Conservation (phyloP, 2,329 filamentous ascomycete genomes). For the Lithohypha guttulata region DNA sequence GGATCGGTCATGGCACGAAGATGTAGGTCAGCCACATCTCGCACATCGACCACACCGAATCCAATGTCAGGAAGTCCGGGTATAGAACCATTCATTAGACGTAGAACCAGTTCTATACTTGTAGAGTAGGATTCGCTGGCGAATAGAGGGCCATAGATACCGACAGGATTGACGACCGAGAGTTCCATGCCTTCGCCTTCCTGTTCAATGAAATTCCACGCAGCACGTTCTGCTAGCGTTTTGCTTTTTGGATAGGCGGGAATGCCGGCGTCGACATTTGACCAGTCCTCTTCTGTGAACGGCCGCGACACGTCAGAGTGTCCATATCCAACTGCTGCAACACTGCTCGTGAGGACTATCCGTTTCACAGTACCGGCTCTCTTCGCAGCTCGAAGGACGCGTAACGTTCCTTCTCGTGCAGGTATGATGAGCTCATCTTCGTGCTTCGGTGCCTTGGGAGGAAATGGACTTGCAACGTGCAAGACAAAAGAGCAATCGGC, state of each 20-base stretch:
- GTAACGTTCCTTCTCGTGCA: constrained; percentile 26
- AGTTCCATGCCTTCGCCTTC: constrained; percentile 24
- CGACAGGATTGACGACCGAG: constrained; percentile 23
- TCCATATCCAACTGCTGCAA: constrained; percentile 21
- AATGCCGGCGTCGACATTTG: constrained; percentile 17
- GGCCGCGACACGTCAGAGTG: constrained; percentile 13
- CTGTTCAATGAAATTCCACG: constrained; percentile 27
- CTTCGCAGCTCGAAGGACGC: constrained; percentile 24
- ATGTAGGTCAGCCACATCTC: constrained; percentile 27
- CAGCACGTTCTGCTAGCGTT: constrained; percentile 26
- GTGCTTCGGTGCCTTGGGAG: constrained; percentile 20
- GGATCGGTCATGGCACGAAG: constrained; percentile 23
- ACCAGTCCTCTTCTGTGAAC: constrained; percentile 28
- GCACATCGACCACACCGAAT: constrained; percentile 25
- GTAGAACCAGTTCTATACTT: constrained; percentile 17
- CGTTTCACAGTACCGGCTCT: constrained; percentile 22
- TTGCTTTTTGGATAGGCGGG: constrained; percentile 27
- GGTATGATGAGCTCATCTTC: constrained; percentile 27
- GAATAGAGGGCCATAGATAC: constrained; percentile 26
- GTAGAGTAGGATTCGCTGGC: constrained; percentile 21
- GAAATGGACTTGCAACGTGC: constrained; percentile 8
- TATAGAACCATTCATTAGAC: constrained; percentile 24
- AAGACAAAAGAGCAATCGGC: constrained; percentile 2
- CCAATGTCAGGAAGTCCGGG: constrained; percentile 23
- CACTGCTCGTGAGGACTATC: constrained; percentile 16